Evolutionary conservation across 1,139 yeast genomes (phyloP).

Genomic region (Lodderomyces parapsilosis): DNA sequence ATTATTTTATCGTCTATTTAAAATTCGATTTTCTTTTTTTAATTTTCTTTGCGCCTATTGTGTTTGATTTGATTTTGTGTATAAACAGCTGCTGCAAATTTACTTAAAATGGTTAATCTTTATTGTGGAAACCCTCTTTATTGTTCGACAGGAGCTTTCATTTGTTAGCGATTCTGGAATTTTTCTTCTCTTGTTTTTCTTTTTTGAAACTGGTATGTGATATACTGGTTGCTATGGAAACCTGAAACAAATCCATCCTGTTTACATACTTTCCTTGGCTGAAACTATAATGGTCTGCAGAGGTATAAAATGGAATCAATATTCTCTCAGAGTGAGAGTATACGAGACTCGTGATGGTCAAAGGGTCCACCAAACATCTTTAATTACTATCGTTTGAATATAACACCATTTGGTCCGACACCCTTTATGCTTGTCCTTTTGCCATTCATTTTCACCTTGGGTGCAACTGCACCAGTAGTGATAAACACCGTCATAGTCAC

Average conservation of each 20-base stretch:
- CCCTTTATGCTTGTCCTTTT: not conserved
- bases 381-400: too few species aligned
- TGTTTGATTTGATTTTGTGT: constrained; percentile 1
- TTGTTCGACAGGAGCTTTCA: not conserved
- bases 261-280: not conserved
- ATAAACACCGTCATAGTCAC: constrained; percentile 5
- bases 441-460: constrained; percentile 2
- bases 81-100: not conserved
- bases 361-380: not conserved
- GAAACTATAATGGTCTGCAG: not conserved
- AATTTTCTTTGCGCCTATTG: too few species aligned
- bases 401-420: too few species aligned
- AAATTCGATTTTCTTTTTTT: not conserved
- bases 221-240: not conserved
- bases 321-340: not conserved
- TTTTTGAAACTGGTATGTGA: not conserved
- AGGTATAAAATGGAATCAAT: not conserved
- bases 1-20: not conserved
- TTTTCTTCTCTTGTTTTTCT: too few species aligned
- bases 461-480: constrained; percentile 1
- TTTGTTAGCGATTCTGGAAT: not conserved
- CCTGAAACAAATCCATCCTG: not conserved
- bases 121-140: not conserved
- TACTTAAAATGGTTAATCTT: not conserved
- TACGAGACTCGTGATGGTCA: not conserved